Conservation (phyloP, 345 rosid species). For the Gossypium arboreum region DNA sequence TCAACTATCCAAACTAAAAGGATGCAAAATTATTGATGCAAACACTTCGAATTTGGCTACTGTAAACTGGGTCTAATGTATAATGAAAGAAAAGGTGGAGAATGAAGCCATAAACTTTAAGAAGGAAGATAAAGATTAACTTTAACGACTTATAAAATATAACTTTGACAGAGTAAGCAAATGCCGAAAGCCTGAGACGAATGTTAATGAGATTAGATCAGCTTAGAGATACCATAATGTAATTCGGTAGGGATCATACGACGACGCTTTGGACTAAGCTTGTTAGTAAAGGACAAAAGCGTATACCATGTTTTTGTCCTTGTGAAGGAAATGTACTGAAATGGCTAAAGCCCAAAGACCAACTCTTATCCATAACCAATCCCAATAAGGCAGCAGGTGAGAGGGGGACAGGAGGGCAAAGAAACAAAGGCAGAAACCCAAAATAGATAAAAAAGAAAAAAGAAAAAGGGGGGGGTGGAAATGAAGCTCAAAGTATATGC, state of each 20-base stretch:
- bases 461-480: neutral
- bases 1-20: neutral
- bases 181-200: neutral
- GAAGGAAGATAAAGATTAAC: neutral
- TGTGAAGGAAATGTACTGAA: neutral
- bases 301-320: neutral
- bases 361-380: neutral
- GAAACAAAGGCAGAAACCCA: neutral
- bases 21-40: neutral
- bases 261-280: neutral
- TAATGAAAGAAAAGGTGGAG: neutral
- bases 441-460: neutral
- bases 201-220: neutral
- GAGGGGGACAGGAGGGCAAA: neutral
- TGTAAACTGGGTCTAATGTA: neutral
- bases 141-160: neutral
- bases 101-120: neutral
- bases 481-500: slow-evolving; percentile 74
- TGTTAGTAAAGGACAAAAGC: too few species aligned
- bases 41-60: neutral
- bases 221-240: neutral
- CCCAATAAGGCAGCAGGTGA: neutral
- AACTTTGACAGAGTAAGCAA: neutral
- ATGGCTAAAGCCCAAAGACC: neutral
- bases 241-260: neutral